Conservation (phyloP, 2,329 filamentous ascomycete species). For the Dissoconium aciculare region DNA sequence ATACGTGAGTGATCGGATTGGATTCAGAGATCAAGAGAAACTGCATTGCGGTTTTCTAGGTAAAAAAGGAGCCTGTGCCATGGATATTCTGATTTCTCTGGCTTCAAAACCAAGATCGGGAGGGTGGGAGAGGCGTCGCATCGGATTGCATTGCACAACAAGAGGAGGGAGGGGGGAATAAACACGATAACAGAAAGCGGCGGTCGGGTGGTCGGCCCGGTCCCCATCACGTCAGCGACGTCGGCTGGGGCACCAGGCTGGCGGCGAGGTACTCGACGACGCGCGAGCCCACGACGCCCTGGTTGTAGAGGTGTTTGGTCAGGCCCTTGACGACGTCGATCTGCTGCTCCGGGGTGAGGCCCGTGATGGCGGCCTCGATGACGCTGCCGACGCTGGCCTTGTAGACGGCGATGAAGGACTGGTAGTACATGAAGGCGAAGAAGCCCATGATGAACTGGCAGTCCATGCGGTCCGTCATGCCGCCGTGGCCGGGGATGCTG, state of each 20-base stretch:
- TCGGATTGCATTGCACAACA: too few species aligned
- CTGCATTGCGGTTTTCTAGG: too few species aligned
- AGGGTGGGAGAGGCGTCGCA: too few species aligned
- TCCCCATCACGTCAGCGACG: too few species aligned
- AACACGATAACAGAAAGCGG: too few species aligned
- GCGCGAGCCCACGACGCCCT: constrained; percentile 41
- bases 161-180: too few species aligned
- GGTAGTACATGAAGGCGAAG: constrained; percentile 96
- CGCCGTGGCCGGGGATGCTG: constrained; percentile 91
- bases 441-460: constrained; percentile 99
- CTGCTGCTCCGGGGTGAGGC: constrained; percentile 77
- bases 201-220: too few species aligned
- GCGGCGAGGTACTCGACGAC: constrained; percentile 28
- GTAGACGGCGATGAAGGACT: constrained; percentile 80
- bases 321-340: constrained; percentile 56
- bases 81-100: too few species aligned
- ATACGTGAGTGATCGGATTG: too few species aligned
- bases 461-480: constrained; percentile 98
- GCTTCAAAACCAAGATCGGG: too few species aligned
- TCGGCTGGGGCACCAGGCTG: constrained; percentile 13
- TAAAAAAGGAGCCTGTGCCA: too few species aligned
- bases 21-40: too few species aligned
- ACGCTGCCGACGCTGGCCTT: constrained; percentile 73
- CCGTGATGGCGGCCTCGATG: constrained; percentile 80
- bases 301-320: constrained; percentile 49